These are phyloP conservation scores for Aspergillus sp. DNA, from an alignment of 2,329 filamentous ascomycete genomes.

Conservation along the genomic window DNA sequence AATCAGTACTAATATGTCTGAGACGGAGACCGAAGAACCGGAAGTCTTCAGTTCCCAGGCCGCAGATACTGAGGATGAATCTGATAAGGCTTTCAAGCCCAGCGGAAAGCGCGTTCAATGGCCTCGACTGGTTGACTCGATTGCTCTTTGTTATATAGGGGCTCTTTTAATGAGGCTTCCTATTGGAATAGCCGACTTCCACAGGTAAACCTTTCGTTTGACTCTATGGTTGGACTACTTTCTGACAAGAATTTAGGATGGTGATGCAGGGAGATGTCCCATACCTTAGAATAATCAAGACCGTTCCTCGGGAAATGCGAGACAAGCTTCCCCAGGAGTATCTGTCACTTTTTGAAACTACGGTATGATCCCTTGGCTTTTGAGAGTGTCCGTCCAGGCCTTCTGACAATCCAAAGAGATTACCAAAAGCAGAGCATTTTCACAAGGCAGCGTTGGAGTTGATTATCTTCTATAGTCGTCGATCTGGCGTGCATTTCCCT, in stretches of 20 bases:
- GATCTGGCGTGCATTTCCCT: slow-evolving; percentile 67
- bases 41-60: slow-evolving; percentile 56
- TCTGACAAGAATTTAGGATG: slow-evolving; percentile 15
- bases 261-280: slow-evolving; percentile 64
- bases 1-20: slow-evolving; percentile 31
- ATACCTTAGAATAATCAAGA: slow-evolving; percentile 57
- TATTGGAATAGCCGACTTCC: slow-evolving; percentile 66
- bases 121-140: slow-evolving; percentile 66
- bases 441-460: slow-evolving; percentile 59
- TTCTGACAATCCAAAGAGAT: slow-evolving; percentile 18
- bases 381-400: neutral
- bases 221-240: neutral
- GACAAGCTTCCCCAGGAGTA: slow-evolving; percentile 38
- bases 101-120: slow-evolving; percentile 32
- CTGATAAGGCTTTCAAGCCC: slow-evolving; percentile 27
- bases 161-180: slow-evolving; percentile 69
- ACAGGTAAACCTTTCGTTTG: slow-evolving; percentile 28
- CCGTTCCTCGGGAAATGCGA: slow-evolving; percentile 39
- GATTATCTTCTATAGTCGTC: slow-evolving; percentile 55
- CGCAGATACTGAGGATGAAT: slow-evolving; percentile 41
- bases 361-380: slow-evolving; percentile 15
- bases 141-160: slow-evolving; percentile 74
- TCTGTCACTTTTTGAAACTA: slow-evolving; percentile 34
- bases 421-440: slow-evolving; percentile 50
- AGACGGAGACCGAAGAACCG: slow-evolving; percentile 26